These are phyloP conservation scores for Boletus patriciae DNA, from an alignment of 768 basidiomycete species.

Conservation along the genomic window DNA sequence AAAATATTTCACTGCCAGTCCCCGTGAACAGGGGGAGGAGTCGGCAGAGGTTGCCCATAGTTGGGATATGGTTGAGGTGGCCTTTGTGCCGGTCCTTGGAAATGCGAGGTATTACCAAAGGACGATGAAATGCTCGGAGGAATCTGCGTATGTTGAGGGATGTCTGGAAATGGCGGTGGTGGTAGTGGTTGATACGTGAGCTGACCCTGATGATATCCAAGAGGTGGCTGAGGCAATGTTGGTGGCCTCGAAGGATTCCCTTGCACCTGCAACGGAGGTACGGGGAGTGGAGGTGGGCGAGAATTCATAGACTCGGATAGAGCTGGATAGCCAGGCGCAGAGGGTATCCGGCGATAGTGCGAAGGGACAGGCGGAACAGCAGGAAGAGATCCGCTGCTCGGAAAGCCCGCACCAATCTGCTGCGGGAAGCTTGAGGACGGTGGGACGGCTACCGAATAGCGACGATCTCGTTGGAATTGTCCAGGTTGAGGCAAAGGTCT, in stretches of 20 bases:
- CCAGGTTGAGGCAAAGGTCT: slow-evolving; percentile 35
- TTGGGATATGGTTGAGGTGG: slow-evolving; percentile 34
- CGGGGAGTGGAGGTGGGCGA: slow-evolving; percentile 26
- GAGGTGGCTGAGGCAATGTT: slow-evolving; percentile 52
- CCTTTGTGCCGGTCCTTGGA: slow-evolving; percentile 43
- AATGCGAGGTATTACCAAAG: slow-evolving; percentile 32
- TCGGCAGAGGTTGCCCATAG: slow-evolving; percentile 35
- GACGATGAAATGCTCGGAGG: slow-evolving; percentile 23
- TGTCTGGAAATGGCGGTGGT: slow-evolving; percentile 34
- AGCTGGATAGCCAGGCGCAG: slow-evolving; percentile 26
- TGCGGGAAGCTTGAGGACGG: slow-evolving; percentile 36
- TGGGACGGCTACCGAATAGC: slow-evolving; percentile 28
- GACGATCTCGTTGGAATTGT: slow-evolving; percentile 31
- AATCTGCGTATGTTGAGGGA: slow-evolving; percentile 30
- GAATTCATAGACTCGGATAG: slow-evolving; percentile 23
- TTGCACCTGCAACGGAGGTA: slow-evolving; percentile 28
- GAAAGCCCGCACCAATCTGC: slow-evolving; percentile 19
- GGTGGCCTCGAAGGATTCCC: slow-evolving; percentile 40
- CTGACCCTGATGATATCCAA: slow-evolving; percentile 44
- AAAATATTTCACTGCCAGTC: slow-evolving; percentile 28
- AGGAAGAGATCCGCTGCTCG: slow-evolving; percentile 20
- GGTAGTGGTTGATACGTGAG: slow-evolving; percentile 38
- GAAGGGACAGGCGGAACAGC: slow-evolving; percentile 26
- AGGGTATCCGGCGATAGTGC: slow-evolving; percentile 35
- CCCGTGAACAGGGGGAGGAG: slow-evolving; percentile 22